These are phyloP conservation scores for Porcisia deanei DNA, from an alignment of 208 protist species.

Conservation along the genomic window DNA sequence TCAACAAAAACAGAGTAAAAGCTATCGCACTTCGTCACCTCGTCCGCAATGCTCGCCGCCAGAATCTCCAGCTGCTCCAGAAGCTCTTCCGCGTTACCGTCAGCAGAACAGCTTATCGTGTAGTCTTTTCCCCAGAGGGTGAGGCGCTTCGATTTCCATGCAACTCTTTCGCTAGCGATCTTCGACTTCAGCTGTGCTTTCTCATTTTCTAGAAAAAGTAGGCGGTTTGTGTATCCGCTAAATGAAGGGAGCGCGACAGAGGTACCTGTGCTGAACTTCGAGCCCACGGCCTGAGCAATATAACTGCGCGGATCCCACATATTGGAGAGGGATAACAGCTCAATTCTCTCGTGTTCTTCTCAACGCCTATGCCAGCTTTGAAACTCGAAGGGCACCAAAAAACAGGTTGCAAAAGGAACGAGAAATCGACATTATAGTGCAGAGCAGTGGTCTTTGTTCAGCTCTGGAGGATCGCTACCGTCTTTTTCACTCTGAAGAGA, in stretches of 20 bases:
- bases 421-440: neutral
- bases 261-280: neutral
- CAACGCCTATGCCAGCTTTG: neutral
- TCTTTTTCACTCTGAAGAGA: too few species aligned
- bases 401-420: neutral
- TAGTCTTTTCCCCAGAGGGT: neutral
- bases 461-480: too few species aligned
- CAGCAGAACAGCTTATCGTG: neutral
- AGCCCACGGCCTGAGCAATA: neutral
- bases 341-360: neutral
- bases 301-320: constrained; percentile 12
- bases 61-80: neutral
- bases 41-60: neutral
- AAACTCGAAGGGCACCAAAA: too few species aligned
- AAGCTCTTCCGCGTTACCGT: neutral
- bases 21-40: neutral
- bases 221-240: neutral
- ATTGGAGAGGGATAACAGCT: too few species aligned
- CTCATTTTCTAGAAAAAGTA: neutral
- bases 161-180: neutral
- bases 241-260: constrained; percentile 1
- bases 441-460: too few species aligned
- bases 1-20: neutral
- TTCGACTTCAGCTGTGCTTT: neutral
- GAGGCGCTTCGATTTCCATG: neutral